phyloP scores from a whole-genome alignment of 2,329 filamentous ascomycete species.

The Claviceps digitariae region DNA sequence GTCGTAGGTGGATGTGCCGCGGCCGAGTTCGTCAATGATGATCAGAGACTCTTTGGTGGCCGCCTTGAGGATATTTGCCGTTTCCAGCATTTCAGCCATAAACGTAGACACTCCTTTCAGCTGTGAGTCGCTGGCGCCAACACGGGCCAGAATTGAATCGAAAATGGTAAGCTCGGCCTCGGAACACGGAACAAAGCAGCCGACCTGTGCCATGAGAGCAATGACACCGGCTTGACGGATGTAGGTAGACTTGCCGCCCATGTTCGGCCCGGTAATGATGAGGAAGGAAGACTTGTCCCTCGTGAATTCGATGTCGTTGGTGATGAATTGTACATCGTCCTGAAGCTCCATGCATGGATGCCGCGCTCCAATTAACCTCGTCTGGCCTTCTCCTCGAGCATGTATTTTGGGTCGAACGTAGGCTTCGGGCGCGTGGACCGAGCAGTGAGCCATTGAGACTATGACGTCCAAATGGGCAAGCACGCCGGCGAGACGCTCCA shows the following conservation, averaged over 20 bases:
- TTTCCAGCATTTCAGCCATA: slow-evolving; percentile 99
- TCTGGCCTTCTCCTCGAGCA: slow-evolving; percentile 73
- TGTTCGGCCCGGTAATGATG: slow-evolving; percentile 95
- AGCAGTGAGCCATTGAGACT: slow-evolving; percentile 82
- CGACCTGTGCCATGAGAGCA: slow-evolving; percentile 91
- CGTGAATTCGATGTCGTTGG: slow-evolving; percentile 78
- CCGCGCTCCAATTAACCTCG: slow-evolving; percentile 79
- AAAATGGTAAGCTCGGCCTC: slow-evolving; percentile 91
- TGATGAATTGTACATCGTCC: slow-evolving; percentile 97
- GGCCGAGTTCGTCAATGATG: slow-evolving; percentile 95
- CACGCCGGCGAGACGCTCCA: slow-evolving; percentile 78
- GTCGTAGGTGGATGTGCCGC: slow-evolving; percentile 95
- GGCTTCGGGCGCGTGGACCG: slow-evolving; percentile 80
- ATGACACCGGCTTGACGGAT: slow-evolving; percentile 96
- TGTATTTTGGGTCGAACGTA: slow-evolving; percentile 91
- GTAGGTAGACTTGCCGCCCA: slow-evolving; percentile 98
- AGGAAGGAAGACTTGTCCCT: slow-evolving; percentile 76
- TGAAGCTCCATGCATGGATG: slow-evolving; percentile 99
- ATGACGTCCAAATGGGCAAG: slow-evolving; percentile 88
- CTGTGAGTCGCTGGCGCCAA: slow-evolving; percentile 91
- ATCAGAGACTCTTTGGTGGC: slow-evolving; percentile 91
- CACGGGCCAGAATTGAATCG: slow-evolving; percentile 89
- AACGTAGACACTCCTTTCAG: slow-evolving; percentile 97
- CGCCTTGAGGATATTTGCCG: slow-evolving; percentile 94
- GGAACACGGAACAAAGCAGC: slow-evolving; percentile 86